phyloP scores from a whole-genome alignment of 1,139 yeast genomes.

The Lodderomyces beijingensis region DNA sequence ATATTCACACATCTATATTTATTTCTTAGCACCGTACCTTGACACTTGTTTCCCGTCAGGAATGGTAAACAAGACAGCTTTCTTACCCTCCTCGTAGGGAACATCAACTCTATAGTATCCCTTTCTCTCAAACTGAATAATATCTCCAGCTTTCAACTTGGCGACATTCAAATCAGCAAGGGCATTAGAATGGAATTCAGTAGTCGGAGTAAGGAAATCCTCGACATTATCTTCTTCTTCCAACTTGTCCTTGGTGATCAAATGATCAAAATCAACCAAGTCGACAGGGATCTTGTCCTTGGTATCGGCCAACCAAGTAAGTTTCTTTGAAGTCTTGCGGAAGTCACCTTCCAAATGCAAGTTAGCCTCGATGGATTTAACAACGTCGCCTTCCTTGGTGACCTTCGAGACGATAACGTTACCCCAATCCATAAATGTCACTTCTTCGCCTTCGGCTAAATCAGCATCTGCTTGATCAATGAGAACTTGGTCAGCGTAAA shows the following conservation, averaged over 20 bases:
- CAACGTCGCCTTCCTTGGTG: constrained; percentile 54
- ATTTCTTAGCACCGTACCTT: constrained; percentile 65
- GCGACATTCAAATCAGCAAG: constrained; percentile 78
- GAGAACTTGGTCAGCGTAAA: constrained; percentile 58
- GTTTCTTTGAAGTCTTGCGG: constrained; percentile 92
- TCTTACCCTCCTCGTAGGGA: constrained; percentile 51
- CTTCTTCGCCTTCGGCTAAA: constrained; percentile 71
- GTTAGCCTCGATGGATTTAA: constrained; percentile 67
- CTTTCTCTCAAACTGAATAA: constrained; percentile 95
- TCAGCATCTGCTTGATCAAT: constrained; percentile 91
- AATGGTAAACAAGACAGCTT: constrained; percentile 82
- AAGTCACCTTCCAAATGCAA: constrained; percentile 94
- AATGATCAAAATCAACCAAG: constrained; percentile 88
- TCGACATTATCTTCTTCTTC: constrained; percentile 94
- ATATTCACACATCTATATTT: too few species aligned
- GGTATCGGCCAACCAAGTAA: constrained; percentile 93
- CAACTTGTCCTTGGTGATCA: constrained; percentile 91
- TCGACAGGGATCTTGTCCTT: constrained; percentile 67
- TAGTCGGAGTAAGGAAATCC: constrained; percentile 83
- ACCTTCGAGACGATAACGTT: constrained; percentile 78
- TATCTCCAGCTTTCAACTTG: constrained; percentile 75
- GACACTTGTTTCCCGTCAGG: constrained; percentile 94
- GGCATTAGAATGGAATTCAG: constrained; percentile 80
- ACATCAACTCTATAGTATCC: constrained; percentile 89
- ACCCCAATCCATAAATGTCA: constrained; percentile 99